Conservation (phyloP, 2,329 filamentous ascomycete species). For the Passalora sequoiae region DNA sequence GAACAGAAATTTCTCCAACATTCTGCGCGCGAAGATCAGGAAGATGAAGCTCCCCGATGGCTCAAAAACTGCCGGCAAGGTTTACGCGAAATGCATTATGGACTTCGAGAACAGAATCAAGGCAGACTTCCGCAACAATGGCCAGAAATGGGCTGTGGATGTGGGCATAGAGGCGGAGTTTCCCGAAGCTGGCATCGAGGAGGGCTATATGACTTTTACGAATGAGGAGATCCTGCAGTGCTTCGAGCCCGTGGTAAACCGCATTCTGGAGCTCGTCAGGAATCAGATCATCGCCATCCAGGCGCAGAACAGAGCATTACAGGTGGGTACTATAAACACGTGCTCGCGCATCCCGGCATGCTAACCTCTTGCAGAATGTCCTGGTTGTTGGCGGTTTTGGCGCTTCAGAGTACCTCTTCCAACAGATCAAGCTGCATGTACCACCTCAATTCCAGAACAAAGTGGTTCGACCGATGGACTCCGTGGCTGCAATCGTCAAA, state of each 20-base stretch:
- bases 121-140: conserved; percentile 98
- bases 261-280: conserved; percentile 89
- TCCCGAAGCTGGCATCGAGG: conserved; percentile 94
- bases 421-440: conserved; percentile 98
- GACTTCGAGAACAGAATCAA: conserved; percentile 99
- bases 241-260: conserved; percentile 96
- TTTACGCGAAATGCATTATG: conserved; percentile 99
- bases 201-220: conserved; percentile 99
- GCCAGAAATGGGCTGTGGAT: conserved; percentile 96
- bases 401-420: conserved; percentile 97
- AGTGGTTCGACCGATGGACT: conserved; percentile 97
- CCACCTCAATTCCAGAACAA: conserved; percentile 98
- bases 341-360: background rate
- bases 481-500: conserved; percentile 96
- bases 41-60: conserved; percentile 99
- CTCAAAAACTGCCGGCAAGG: conserved; percentile 93
- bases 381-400: conserved; percentile 96
- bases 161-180: conserved; percentile 98
- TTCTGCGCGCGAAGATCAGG: conserved; percentile 91
- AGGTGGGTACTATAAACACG: conserved; percentile 47
- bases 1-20: conserved; percentile 98
- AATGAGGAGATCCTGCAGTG: conserved; percentile 99
- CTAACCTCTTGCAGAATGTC: conserved; percentile 61
- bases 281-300: conserved; percentile 99
- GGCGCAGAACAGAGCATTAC: conserved; percentile 86